Percentiles rank a stretch among this genome's conserved stretches.
Conservation (phyloP, 2,329 filamentous ascomycete genomes). For the Talaromyces marneffei region DNA sequence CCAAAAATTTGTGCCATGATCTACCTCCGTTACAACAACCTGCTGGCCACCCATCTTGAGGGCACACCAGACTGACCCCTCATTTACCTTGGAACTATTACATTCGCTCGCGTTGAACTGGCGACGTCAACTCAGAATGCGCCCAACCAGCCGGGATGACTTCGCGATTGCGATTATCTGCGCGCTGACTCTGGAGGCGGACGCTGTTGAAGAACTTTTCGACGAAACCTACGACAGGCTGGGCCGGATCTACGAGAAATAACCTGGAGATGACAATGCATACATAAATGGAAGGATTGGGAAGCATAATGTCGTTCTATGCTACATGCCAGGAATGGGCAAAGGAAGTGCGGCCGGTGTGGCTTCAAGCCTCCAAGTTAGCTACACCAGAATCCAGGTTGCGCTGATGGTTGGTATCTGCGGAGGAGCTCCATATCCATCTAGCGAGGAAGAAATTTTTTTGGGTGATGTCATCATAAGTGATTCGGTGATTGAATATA, state of each 20-base stretch:
- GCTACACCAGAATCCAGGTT: slow-evolving; percentile 18
- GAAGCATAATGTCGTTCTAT: slow-evolving; percentile 9
- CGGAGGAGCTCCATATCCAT: slow-evolving; percentile 15
- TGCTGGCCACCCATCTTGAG: too few relatives aligned
- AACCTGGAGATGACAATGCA: slow-evolving; percentile 13
- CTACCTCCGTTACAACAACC: too few relatives aligned
- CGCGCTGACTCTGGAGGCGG: background rate
- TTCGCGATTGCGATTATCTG: background rate
- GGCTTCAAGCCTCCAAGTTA: slow-evolving; percentile 6
- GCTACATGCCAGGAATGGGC: slow-evolving; percentile 14
- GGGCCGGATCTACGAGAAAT: slow-evolving; percentile 17
- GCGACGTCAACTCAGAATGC: too few relatives aligned
- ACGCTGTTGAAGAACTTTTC: background rate
- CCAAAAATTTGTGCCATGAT: too few relatives aligned
- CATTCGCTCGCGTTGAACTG: too few relatives aligned
- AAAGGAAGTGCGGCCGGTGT: slow-evolving; percentile 17
- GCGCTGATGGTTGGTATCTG: slow-evolving; percentile 14
- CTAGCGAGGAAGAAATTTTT: background rate
- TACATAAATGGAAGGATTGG: slow-evolving; percentile 13
- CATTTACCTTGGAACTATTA: too few relatives aligned
- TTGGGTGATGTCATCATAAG: background rate
- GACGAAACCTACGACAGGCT: slow-evolving; percentile 18
- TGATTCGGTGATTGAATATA: background rate
- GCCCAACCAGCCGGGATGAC: background rate
- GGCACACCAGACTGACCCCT: too few relatives aligned